Percentiles rank a stretch among this genome's conserved stretches.
Evolutionary conservation across 2,329 filamentous ascomycete genomes (phyloP).

Genomic region (Pseudocercospora fuligena): DNA sequence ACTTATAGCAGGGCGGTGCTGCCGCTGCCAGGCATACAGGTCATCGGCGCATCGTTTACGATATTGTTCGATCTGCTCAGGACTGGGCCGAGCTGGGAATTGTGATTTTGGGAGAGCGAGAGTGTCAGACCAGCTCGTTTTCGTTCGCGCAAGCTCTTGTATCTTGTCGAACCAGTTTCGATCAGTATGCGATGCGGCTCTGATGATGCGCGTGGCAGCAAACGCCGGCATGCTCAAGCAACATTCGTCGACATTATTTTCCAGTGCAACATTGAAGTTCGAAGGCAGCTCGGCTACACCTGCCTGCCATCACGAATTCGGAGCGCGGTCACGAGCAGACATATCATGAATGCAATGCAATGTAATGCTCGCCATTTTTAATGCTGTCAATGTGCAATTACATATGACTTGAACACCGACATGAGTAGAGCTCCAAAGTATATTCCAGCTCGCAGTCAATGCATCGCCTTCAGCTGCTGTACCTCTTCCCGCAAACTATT

Average conservation of each 20-base stretch:
- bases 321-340: slow-evolving; percentile 1
- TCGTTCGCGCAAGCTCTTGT: slow-evolving; percentile 17
- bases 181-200: slow-evolving; percentile 14
- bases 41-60: slow-evolving; percentile 81
- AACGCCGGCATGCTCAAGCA: slow-evolving; percentile 20
- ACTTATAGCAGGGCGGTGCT: slow-evolving; percentile 39
- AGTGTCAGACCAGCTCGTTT: slow-evolving; percentile 42
- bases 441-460: not conserved
- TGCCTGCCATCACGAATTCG: not conserved
- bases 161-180: slow-evolving; percentile 17
- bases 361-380: not conserved
- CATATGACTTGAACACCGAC: not conserved
- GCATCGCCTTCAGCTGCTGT: slow-evolving; percentile 9
- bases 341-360: not conserved
- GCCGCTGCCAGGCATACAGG: slow-evolving; percentile 84
- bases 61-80: slow-evolving; percentile 58
- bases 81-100: slow-evolving; percentile 53
- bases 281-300: not conserved
- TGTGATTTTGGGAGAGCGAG: slow-evolving; percentile 55
- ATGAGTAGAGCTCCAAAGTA: not conserved
- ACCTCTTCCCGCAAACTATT: slow-evolving; percentile 22
- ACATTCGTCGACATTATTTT: not conserved
- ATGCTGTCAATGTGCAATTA: not conserved
- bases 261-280: not conserved
- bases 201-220: slow-evolving; percentile 18